Percentiles rank a stretch among this genome's conserved stretches.
Conservation (phyloP, 768 basidiomycete genomes). For the Fomitopsis serialis region DNA sequence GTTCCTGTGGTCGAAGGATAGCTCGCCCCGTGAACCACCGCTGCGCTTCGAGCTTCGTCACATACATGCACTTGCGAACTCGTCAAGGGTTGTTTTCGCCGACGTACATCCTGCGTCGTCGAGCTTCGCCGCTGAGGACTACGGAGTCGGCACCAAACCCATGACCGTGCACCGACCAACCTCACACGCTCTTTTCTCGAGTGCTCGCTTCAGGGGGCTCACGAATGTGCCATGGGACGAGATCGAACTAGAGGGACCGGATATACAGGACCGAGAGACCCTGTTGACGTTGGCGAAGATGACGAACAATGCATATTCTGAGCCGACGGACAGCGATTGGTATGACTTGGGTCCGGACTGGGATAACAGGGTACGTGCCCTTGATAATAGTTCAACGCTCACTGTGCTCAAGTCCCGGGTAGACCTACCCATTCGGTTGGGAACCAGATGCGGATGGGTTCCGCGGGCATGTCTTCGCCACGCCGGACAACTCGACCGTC, state of each 20-base stretch:
- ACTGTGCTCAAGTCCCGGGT: neutral
- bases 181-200: constrained; percentile 30
- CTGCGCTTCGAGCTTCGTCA: constrained; percentile 64
- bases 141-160: constrained; percentile 34
- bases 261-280: constrained; percentile 66
- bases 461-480: constrained; percentile 89
- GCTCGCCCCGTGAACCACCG: constrained; percentile 13
- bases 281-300: constrained; percentile 82
- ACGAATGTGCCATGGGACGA: constrained; percentile 54
- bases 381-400: neutral
- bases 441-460: constrained; percentile 85
- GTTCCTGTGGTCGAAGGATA: constrained; percentile 8
- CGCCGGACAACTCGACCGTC: constrained; percentile 77
- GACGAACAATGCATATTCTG: constrained; percentile 77
- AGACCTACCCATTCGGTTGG: constrained; percentile 85
- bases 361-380: constrained; percentile 43
- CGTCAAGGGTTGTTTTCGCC: constrained; percentile 53
- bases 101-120: constrained; percentile 36
- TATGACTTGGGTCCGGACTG: constrained; percentile 61
- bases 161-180: constrained; percentile 42
- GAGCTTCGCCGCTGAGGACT: constrained; percentile 25
- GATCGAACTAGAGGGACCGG: constrained; percentile 60
- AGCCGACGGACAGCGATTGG: constrained; percentile 53
- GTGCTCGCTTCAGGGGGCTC: constrained; percentile 32
- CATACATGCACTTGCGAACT: constrained; percentile 49